Conservation (phyloP, 2,329 filamentous ascomycete genomes). For the Colletotrichum phormii region DNA sequence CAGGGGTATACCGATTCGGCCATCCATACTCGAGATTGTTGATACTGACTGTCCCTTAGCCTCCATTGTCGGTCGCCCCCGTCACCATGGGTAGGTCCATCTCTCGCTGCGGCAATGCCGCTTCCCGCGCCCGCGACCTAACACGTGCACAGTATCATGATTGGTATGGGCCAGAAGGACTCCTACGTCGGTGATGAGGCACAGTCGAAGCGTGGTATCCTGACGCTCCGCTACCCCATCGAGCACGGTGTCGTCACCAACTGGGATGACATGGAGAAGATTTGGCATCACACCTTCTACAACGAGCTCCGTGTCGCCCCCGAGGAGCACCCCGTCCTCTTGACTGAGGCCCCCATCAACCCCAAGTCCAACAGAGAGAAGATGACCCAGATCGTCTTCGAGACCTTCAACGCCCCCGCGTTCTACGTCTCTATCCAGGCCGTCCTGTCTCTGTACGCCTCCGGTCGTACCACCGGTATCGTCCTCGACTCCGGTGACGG, state of each 20-base stretch:
- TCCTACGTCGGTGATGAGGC: slow-evolving; percentile 99
- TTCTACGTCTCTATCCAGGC: slow-evolving; percentile 99
- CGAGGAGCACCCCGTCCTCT: slow-evolving; percentile 99
- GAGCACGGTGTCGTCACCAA: slow-evolving; percentile 99
- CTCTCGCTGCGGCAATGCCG: slow-evolving; percentile 16
- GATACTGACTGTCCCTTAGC: slow-evolving; percentile 68
- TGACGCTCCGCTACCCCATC: slow-evolving; percentile 99
- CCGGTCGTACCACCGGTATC: slow-evolving; percentile 99
- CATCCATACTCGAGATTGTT: background rate
- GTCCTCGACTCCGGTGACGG: slow-evolving; percentile 99
- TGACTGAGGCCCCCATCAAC: slow-evolving; percentile 99
- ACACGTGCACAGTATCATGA: slow-evolving; percentile 87
- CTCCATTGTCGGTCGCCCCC: slow-evolving; percentile 99
- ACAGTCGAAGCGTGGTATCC: slow-evolving; percentile 99
- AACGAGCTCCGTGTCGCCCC: slow-evolving; percentile 99
- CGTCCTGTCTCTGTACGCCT: slow-evolving; percentile 98
- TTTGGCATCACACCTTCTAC: slow-evolving; percentile 99
- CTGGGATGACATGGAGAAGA: slow-evolving; percentile 99
- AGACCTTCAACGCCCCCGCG: slow-evolving; percentile 99
- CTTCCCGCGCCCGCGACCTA: slow-evolving; percentile 41
- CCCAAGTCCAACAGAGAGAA: slow-evolving; percentile 99
- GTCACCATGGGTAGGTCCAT: slow-evolving; percentile 95
- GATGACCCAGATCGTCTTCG: slow-evolving; percentile 99
- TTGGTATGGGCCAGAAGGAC: slow-evolving; percentile 99
- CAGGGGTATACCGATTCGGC: slow-evolving; percentile 18